A percentile compares a stretch with the other conserved stretches of the same genome.
phyloP scores from a whole-genome alignment of 2,329 filamentous ascomycete genomes.

The Phialophora tarda region DNA sequence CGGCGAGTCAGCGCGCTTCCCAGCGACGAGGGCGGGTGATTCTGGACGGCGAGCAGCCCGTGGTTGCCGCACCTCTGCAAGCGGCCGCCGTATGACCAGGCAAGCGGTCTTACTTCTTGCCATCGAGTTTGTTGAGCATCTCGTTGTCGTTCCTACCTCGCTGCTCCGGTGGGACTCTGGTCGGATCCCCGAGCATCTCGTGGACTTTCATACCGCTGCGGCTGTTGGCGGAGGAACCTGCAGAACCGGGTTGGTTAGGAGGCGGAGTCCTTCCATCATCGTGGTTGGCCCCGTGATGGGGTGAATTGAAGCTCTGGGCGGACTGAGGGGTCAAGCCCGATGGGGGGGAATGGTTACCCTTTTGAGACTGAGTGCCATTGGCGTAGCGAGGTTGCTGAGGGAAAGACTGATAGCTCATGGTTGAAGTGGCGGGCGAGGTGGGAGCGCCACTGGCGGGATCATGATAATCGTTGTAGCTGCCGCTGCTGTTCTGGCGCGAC shows the following conservation, averaged over 20 bases:
- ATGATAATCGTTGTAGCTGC: slow-evolving; percentile 53
- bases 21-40: slow-evolving; percentile 1
- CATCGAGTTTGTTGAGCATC: slow-evolving; percentile 51
- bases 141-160: slow-evolving; percentile 56
- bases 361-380: slow-evolving; percentile 37
- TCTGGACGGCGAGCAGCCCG: neutral
- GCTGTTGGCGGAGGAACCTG: slow-evolving; percentile 42
- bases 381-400: slow-evolving; percentile 50
- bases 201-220: slow-evolving; percentile 55
- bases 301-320: slow-evolving; percentile 52
- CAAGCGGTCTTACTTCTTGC: slow-evolving; percentile 37
- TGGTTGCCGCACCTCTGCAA: neutral
- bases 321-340: slow-evolving; percentile 48
- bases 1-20: neutral
- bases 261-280: slow-evolving; percentile 48
- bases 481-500: slow-evolving; percentile 45
- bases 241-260: slow-evolving; percentile 46
- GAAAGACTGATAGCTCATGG: slow-evolving; percentile 51
- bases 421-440: slow-evolving; percentile 52
- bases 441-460: slow-evolving; percentile 54
- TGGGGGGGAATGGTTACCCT: slow-evolving; percentile 38
- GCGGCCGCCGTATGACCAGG: neutral
- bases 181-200: slow-evolving; percentile 52
- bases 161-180: slow-evolving; percentile 33
- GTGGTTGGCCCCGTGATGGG: slow-evolving; percentile 43